Conservation (phyloP, 2,329 filamentous ascomycete species). For the Chaetomiaceae sp. region DNA sequence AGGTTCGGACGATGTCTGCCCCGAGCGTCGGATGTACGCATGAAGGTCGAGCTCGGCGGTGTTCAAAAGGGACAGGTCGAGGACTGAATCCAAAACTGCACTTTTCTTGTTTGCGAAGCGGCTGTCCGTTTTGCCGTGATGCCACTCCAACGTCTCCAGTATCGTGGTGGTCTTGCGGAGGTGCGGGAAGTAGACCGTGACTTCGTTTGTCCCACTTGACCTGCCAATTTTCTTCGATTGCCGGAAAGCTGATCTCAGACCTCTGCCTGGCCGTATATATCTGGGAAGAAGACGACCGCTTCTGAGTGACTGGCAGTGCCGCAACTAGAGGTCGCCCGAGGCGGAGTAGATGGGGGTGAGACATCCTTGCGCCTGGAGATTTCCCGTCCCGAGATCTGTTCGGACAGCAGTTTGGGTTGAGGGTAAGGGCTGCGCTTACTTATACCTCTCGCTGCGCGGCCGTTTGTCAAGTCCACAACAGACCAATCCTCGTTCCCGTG, state of each 20-base stretch:
- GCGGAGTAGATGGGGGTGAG: background rate
- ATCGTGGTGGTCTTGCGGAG: background rate
- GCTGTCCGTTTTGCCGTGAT: background rate
- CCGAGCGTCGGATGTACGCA: background rate
- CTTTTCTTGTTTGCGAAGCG: background rate
- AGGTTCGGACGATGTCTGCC: background rate
- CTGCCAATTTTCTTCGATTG: background rate
- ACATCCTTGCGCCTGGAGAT: background rate
- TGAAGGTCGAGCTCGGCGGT: background rate
- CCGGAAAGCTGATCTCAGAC: background rate
- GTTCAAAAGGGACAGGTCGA: background rate
- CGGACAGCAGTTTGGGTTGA: too few species aligned
- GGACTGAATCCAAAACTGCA: background rate
- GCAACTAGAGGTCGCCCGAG: too few species aligned
- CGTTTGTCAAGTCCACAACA: too few species aligned
- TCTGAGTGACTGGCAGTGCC: background rate
- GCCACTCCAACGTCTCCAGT: background rate
- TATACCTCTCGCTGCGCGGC: too few species aligned
- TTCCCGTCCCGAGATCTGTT: too few species aligned
- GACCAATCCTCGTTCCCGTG: too few species aligned
- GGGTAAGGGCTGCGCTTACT: too few species aligned
- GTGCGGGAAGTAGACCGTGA: background rate
- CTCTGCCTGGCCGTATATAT: background rate
- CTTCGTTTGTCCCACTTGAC: background rate
- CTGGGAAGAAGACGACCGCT: background rate